A percentile compares a stretch with the other conserved stretches of the same genome.
phyloP scores from a whole-genome alignment of 2,329 filamentous ascomycete genomes.

The Aspergillus spinulosporus region DNA sequence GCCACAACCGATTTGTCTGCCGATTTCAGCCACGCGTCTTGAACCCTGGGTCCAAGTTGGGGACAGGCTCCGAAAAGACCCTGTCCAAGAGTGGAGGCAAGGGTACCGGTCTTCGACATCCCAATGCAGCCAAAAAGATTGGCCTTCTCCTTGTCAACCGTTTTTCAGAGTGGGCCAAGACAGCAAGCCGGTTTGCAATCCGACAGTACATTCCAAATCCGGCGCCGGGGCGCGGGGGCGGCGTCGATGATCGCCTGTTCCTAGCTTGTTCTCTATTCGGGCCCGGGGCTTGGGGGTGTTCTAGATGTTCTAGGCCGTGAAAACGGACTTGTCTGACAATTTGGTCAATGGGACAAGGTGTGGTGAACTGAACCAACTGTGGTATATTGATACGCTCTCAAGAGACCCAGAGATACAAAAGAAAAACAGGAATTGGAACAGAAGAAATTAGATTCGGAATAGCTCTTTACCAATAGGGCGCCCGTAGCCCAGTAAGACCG shows the following conservation, averaged over 20 bases:
- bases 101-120: neutral
- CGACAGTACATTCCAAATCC: slow-evolving; percentile 1
- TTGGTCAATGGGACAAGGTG: neutral
- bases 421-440: slow-evolving; percentile 7
- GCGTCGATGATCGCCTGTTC: slow-evolving; percentile 5
- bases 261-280: slow-evolving; percentile 10
- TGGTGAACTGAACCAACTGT: slow-evolving; percentile 9
- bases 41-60: neutral
- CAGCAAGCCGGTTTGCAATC: neutral
- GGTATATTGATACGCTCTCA: slow-evolving; percentile 15
- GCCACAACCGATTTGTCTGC: neutral
- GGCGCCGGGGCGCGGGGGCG: neutral
- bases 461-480: slow-evolving; percentile 45
- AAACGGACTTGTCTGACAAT: neutral
- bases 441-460: slow-evolving; percentile 12
- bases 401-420: slow-evolving; percentile 13
- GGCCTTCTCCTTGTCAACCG: neutral
- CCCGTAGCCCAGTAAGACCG: slow-evolving; percentile 47
- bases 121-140: neutral
- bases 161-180: neutral
- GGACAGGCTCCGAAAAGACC: neutral
- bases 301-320: slow-evolving; percentile 10
- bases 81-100: neutral
- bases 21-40: slow-evolving; percentile 2
- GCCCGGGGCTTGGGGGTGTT: neutral